Evolutionary conservation across 1,139 yeast genomes (phyloP), one percentile per base, ranked within the genome.

Genomic region (Debaryomyces robertsiae): DNA sequence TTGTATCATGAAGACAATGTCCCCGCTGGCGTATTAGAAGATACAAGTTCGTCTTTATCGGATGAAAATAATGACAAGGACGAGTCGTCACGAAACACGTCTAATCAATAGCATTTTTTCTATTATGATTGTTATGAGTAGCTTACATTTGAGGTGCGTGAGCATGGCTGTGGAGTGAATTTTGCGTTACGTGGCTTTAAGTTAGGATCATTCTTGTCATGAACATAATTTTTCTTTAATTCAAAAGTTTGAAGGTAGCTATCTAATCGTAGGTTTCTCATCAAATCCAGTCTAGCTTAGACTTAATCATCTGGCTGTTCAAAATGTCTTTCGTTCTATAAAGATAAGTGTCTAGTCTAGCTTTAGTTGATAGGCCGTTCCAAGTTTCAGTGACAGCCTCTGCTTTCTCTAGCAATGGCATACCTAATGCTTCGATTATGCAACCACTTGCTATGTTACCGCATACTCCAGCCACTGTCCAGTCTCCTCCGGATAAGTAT

Each of bases 371-470:
- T 16, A 45, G 25, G 0, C 81, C 84, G 53, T 86, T 87, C 90
- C 94, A 85, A 9, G 47, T 40, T 1, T 51, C 57, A 0, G 46
- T 55, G 4, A 48, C 51, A 0, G 45, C 54, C 4, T 47, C 52
- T 1, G 49, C 53, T 3, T 38, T 41, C 2, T 46, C 40, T 24
- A 65, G 55, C 2, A 37, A 38, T 0, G 96, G 95, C 55, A 83
- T 70, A 0, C 97, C 97, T 38, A 85, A 65, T 47, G 76, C 82
- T 56, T 90, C 96, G 35, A 91, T 80, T 13, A 85, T 79, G 39
- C 83, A 69, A 0, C 95, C 93, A 46, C 96, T 88, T 0, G 85
- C 89, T 3, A 90, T 66, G 45, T 80, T 85, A 0, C 91, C 97
- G 53, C 79, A 79, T 0, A 84, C 65, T 2, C 84, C 82, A 1